These are phyloP conservation scores for Xylaria venustula DNA, from an alignment of 495 filamentous ascomycete species.

Conservation along the genomic window DNA sequence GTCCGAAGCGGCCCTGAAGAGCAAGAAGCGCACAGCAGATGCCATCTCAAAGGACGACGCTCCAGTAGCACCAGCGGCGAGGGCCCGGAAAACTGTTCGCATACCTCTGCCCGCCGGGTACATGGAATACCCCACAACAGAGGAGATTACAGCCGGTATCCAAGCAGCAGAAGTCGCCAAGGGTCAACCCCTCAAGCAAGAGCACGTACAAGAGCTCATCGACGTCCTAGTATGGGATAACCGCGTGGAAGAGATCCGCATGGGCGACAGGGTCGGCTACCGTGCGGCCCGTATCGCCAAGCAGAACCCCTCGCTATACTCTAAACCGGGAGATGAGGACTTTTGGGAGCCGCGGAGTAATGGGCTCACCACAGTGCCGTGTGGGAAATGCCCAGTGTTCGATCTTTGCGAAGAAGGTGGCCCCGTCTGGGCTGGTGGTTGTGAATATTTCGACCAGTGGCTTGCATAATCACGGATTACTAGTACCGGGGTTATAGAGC, in stretches of 20 bases:
- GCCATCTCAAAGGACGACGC: slow-evolving; percentile 44
- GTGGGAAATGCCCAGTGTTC: slow-evolving; percentile 93
- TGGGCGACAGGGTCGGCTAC: slow-evolving; percentile 42
- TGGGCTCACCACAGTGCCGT: slow-evolving; percentile 84
- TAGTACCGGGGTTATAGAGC: background rate
- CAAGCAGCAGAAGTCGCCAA: slow-evolving; percentile 62
- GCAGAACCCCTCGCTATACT: slow-evolving; percentile 29
- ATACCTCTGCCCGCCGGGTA: slow-evolving; percentile 70
- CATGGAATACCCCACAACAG: slow-evolving; percentile 70
- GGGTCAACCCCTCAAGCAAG: slow-evolving; percentile 60
- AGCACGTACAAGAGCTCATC: slow-evolving; percentile 76
- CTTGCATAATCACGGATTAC: slow-evolving; percentile 38
- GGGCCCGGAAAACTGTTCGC: slow-evolving; percentile 43
- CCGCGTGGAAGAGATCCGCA: slow-evolving; percentile 59
- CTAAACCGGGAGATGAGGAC: slow-evolving; percentile 40
- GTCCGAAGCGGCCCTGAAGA: slow-evolving; percentile 32
- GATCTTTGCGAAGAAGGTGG: slow-evolving; percentile 84
- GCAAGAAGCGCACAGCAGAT: slow-evolving; percentile 42
- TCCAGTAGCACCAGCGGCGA: slow-evolving; percentile 17
- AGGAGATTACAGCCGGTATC: slow-evolving; percentile 69
- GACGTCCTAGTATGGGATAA: slow-evolving; percentile 86
- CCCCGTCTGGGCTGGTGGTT: slow-evolving; percentile 82
- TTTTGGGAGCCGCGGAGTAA: slow-evolving; percentile 44
- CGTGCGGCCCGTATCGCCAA: slow-evolving; percentile 49
- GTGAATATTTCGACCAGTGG: slow-evolving; percentile 89